Conservation (phyloP, 345 rosid species). For the Linum usitatissimum region DNA sequence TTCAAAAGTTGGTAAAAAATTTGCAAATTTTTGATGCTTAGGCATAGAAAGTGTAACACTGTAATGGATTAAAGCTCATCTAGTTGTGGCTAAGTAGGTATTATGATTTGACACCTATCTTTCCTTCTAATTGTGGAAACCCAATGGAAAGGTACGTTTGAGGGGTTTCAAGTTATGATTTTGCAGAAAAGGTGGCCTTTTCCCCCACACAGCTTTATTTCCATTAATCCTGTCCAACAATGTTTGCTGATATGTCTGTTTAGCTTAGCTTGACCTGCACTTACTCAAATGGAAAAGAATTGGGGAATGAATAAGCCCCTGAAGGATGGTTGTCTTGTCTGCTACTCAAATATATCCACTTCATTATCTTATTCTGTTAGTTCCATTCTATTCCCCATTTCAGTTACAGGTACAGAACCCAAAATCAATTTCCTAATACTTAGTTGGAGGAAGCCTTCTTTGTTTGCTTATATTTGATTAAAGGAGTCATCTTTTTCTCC, state of each 20-base stretch:
- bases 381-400: too few species aligned
- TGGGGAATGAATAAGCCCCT: conserved; percentile 9
- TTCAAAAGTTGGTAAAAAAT: background rate
- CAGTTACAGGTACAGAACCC: too few species aligned
- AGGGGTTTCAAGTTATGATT: conserved; percentile 10
- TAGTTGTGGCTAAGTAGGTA: background rate
- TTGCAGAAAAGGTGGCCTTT: conserved; percentile 16
- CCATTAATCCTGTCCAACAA: conserved; percentile 27
- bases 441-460: conserved; percentile 5
- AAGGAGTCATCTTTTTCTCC: conserved; percentile 3
- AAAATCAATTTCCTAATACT: conserved; percentile 7
- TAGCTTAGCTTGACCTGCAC: conserved; percentile 24
- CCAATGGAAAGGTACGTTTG: background rate
- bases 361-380: too few species aligned
- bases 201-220: conserved; percentile 10
- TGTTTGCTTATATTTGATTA: background rate
- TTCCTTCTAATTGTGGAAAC: background rate
- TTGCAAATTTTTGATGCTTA: too few species aligned
- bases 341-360: background rate
- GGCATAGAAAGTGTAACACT: background rate
- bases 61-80: background rate
- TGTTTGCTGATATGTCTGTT: conserved; percentile 30
- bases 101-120: background rate
- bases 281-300: conserved; percentile 11
- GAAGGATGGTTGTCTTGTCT: conserved; percentile 18